Conservation (phyloP, 345 rosid species). For the Cardamine resedifolia region DNA sequence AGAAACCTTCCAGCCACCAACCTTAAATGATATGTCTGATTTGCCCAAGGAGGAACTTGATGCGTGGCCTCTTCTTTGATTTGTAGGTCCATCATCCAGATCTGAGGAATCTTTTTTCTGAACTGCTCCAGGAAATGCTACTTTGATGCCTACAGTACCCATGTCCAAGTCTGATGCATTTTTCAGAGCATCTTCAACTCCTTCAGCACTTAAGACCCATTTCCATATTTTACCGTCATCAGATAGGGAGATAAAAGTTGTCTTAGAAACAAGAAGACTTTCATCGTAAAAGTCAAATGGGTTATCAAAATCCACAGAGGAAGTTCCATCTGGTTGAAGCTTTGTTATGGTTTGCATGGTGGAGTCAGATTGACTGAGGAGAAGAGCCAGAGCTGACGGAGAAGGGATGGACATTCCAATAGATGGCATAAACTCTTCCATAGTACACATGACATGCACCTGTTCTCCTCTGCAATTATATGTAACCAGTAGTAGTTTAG, state of each 20-base stretch:
- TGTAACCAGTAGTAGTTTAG: slow-evolving; percentile 34
- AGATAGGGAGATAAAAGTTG: slow-evolving; percentile 76
- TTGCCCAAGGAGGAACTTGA: slow-evolving; percentile 39
- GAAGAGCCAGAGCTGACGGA: slow-evolving; percentile 67
- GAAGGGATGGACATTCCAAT: slow-evolving; percentile 77
- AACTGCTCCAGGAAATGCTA: slow-evolving; percentile 32
- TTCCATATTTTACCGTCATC: slow-evolving; percentile 96
- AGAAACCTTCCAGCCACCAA: slow-evolving; percentile 38
- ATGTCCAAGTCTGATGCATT: slow-evolving; percentile 35
- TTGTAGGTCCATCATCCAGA: slow-evolving; percentile 36
- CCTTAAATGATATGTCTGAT: slow-evolving; percentile 65
- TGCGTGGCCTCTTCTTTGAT: slow-evolving; percentile 44
- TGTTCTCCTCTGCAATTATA: slow-evolving; percentile 77
- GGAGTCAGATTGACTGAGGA: slow-evolving; percentile 70
- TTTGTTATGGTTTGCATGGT: slow-evolving; percentile 75
- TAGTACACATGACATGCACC: slow-evolving; percentile 70
- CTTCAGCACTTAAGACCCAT: slow-evolving; percentile 90
- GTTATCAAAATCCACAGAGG: slow-evolving; percentile 66
- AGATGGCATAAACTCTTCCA: slow-evolving; percentile 93
- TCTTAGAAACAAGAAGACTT: slow-evolving; percentile 65
- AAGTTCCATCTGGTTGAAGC: slow-evolving; percentile 53
- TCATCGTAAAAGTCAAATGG: slow-evolving; percentile 86
- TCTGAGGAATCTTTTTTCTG: slow-evolving; percentile 35
- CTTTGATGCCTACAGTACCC: slow-evolving; percentile 36
- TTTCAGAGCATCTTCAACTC: slow-evolving; percentile 51